phyloP scores from a whole-genome alignment of 2,329 filamentous ascomycete genomes.

The Trichoderma semiorbis region DNA sequence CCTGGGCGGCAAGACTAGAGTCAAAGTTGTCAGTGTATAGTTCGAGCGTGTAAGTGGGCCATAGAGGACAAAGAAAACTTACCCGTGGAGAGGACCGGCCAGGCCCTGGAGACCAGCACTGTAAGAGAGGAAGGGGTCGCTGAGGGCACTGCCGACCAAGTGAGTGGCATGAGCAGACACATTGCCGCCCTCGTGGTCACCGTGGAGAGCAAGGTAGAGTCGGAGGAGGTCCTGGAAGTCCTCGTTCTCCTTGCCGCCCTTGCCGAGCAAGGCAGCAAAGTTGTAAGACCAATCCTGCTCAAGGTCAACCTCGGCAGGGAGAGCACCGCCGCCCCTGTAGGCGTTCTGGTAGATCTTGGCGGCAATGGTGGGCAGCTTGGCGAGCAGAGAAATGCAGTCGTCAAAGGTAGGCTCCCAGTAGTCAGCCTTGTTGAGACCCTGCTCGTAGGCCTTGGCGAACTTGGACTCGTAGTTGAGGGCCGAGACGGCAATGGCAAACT shows the following conservation, averaged over 20 bases:
- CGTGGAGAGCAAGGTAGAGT: slow-evolving; percentile 92
- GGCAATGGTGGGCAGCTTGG: slow-evolving; percentile 93
- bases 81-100: slow-evolving; percentile 71
- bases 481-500: slow-evolving; percentile 91
- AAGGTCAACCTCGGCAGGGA: slow-evolving; percentile 73
- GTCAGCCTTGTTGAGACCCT: slow-evolving; percentile 87
- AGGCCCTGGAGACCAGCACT: slow-evolving; percentile 93
- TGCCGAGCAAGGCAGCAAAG: slow-evolving; percentile 94
- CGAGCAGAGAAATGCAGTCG: slow-evolving; percentile 87
- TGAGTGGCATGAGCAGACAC: slow-evolving; percentile 95
- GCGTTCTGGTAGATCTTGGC: slow-evolving; percentile 97
- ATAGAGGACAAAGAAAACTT: slow-evolving; percentile 26
- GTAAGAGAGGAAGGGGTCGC: slow-evolving; percentile 93
- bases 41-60: not conserved
- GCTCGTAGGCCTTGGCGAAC: slow-evolving; percentile 90
- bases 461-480: slow-evolving; percentile 93
- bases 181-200: slow-evolving; percentile 97
- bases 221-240: slow-evolving; percentile 94
- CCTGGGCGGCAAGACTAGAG: slow-evolving; percentile 78
- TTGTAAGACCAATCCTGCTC: slow-evolving; percentile 98
- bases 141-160: slow-evolving; percentile 88
- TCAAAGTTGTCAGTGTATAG: not conserved
- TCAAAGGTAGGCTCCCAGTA: slow-evolving; percentile 99
- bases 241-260: slow-evolving; percentile 81
- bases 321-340: slow-evolving; percentile 68